phyloP scores from a whole-genome alignment of 495 filamentous ascomycete species.

The Daldinia loculata region DNA sequence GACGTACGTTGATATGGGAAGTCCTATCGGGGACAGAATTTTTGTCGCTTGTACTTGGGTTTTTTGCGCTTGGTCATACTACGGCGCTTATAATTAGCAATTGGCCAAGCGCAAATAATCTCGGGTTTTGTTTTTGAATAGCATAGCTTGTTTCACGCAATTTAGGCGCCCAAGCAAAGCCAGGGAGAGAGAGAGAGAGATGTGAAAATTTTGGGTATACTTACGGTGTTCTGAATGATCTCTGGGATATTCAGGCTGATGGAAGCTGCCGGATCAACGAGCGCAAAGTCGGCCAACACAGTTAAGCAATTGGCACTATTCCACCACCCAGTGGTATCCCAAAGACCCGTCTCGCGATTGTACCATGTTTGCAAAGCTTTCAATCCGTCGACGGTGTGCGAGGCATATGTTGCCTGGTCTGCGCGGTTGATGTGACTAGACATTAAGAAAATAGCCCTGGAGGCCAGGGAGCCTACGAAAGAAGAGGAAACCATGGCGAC shows the following conservation, averaged over 20 bases:
- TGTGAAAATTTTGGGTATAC: conserved; percentile 8
- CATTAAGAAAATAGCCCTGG: conserved; percentile 50
- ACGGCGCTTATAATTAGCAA: conserved; percentile 8
- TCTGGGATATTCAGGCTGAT: conserved; percentile 45
- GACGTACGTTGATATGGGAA: conserved; percentile 47
- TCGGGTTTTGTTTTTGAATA: not conserved
- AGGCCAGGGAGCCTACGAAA: conserved; percentile 48
- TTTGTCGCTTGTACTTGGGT: conserved; percentile 45
- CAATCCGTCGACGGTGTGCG: conserved; percentile 57
- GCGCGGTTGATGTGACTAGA: conserved; percentile 42
- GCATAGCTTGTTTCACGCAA: not conserved
- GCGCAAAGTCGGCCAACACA: conserved; percentile 67
- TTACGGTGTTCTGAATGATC: conserved; percentile 55
- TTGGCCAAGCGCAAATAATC: not conserved
- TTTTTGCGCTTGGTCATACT: conserved; percentile 51
- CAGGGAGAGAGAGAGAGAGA: not conserved
- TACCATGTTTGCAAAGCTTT: conserved; percentile 70
- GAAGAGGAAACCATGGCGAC: conserved; percentile 46
- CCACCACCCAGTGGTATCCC: conserved; percentile 78
- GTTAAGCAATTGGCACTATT: conserved; percentile 77
- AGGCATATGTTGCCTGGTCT: conserved; percentile 39
- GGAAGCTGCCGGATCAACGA: conserved; percentile 44
- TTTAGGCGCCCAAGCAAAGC: not conserved
- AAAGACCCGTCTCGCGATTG: conserved; percentile 66
- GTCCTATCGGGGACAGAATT: conserved; percentile 41